Base-by-base conservation (phyloP, 495 filamentous ascomycete species). In the Chlorociboria aeruginascens region DNA sequence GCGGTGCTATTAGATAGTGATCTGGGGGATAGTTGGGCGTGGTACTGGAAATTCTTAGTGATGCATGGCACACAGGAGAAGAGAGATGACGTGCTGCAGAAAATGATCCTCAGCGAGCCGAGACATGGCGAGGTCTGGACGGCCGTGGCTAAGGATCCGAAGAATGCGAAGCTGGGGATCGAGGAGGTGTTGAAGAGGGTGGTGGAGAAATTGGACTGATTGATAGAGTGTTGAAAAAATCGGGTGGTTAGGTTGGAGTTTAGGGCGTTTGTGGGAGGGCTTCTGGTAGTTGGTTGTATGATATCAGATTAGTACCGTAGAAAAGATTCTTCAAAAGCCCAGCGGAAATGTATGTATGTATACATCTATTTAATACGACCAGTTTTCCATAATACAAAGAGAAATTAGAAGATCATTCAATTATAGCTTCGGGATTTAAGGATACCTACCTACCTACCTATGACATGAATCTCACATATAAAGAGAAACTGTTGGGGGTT, bases 41-140 rank as follows among this genome's bases (percentile, higher is more conserved):
- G 90, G 90, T 98, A 95, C 57, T 92, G 84, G 64, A 93, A 90
- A 65, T 98, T 96, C 59, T 60, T 96, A 55, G 49, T 75, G 51
- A 82, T 92, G 72, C 87, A 98, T 69, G 93, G 93, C 6, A 94
- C 85, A 37, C 59, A 83, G 61, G 92, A 97, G 66, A 95, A 95
- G 81, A 68, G 83, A 57, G 70, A 67, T 14, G 89, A 94, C 54
- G 79, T 93, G 40, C 57, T 93, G 9, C 69, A 68, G 33, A 90
- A 89, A 66, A 86, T 83, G 58, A 65, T 82, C 20, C 54, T 78
- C 31, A 83, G 76, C 12, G 89, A 95, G 62, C 92, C 92, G 9
- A 81, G 79, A 55, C 88, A 96, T 66, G 92, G 92, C 8, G 92
- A 98, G 73, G 67, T 86, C 16, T 98, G 92, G 92, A 84, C 90